Evolutionary conservation across 2,329 filamentous ascomycete genomes (phyloP), one percentile per base, ranked within the genome.

Genomic region (Periconia sp.): DNA sequence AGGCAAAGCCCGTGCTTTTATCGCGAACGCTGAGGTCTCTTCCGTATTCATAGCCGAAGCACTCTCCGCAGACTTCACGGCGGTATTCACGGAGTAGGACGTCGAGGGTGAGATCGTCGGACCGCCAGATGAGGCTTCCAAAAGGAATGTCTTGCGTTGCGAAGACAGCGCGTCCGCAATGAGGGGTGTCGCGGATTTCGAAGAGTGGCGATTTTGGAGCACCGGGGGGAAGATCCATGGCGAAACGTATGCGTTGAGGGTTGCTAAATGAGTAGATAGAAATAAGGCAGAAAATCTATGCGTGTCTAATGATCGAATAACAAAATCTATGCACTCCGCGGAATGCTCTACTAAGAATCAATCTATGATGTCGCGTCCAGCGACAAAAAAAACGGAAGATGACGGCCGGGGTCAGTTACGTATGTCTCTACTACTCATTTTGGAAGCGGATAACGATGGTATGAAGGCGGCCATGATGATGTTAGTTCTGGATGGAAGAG

Each of bases 11-110:
- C 19, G 72, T 64, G 1, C 53, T 59, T 43, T 62, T 56, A 37
- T 77, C 73, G 15, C 74, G 70, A 6, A 78, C 63, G 6, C 63
- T 62, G 53, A 78, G 61, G 42, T 73, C 74, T 2, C 75, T 68
- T 1, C 78, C 78, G 19, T 73, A 65, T 30, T 79, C 73, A 61
- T 80, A 81, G 18, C 53, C 50, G 51, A 81, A 80, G 61, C 78
- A 81, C 23, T 74, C 66, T 0, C 73, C 77, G 63, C 78, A 81
- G 11, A 80, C 78, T 66, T 81, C 78, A 41, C 77, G 76, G 9
- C 75, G 69, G 60, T 80, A 80, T 46, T 77, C 70, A 45, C 76
- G 73, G 41, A 77, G 71, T 3, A 81, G 55, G 9, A 80, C 74
- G 30, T 70, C 70, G 1, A 75, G 65, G 3, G 72, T 67, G 1